Conservation (phyloP, 805 yeast species). For the Candida hungchunana region DNA sequence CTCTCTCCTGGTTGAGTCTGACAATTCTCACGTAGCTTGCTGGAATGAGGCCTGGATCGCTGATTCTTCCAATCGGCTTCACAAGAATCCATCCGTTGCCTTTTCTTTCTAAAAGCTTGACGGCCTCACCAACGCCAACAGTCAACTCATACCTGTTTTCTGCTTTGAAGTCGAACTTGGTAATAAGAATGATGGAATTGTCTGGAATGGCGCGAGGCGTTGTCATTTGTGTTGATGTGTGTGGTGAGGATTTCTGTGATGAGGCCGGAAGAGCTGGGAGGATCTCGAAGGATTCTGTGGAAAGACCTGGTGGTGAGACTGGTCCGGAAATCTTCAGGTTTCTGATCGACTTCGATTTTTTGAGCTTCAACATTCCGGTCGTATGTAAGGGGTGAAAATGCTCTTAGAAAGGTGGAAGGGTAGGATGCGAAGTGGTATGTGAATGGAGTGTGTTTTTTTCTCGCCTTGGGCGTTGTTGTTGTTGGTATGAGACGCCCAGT, state of each 20-base stretch:
- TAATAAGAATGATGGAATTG: conserved; percentile 34
- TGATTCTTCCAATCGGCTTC: conserved; percentile 45
- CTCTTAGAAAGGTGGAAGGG: neutral
- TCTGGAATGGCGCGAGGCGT: conserved; percentile 15
- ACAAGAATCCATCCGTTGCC: conserved; percentile 55
- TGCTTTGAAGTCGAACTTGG: conserved; percentile 42
- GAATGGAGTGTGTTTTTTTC: neutral
- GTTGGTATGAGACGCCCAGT: conserved; percentile 2
- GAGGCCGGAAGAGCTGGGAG: neutral
- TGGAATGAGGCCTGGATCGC: conserved; percentile 48
- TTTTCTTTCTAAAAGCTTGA: conserved; percentile 43
- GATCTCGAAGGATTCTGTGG: conserved; percentile 3
- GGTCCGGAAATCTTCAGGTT: conserved; percentile 15
- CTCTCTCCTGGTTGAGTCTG: conserved; percentile 31
- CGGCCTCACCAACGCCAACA: conserved; percentile 45
- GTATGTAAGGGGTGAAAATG: neutral
- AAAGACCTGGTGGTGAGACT: conserved; percentile 7
- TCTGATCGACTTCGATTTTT: conserved; percentile 10
- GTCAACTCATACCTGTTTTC: conserved; percentile 42
- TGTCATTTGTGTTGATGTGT: neutral
- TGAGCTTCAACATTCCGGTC: conserved; percentile 3
- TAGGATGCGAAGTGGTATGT: conserved; percentile 1
- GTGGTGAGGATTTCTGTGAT: neutral
- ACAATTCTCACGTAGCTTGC: conserved; percentile 45
- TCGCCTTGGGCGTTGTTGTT: too few species aligned